Evolutionary conservation across 306 rosid species (phyloP), one percentile per base, ranked within the genome.

Genomic region (Cicer pinnatifidum): DNA sequence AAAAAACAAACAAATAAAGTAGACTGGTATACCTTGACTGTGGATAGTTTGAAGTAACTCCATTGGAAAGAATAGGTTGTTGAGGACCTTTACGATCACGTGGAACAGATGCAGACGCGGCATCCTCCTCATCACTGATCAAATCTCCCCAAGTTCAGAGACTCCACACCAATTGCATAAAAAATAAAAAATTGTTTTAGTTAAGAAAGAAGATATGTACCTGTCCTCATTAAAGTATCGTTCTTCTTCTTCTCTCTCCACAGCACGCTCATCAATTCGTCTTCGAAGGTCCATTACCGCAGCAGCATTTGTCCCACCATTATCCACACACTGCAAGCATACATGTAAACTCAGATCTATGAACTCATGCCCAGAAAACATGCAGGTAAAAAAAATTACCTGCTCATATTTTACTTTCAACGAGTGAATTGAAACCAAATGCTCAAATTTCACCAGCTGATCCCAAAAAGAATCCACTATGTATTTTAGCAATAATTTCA

Each of bases 191-290:
- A 35, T n/a, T 38, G 33, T 43, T 40, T 54, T 19, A 75, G 12
- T 47, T 5, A 39, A 37, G 63, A 72, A 13, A 59, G 53, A 48
- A 39, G 52, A 73, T 43, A 46, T 64, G 35, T 82, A 93, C 98
- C 96, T 91, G 80, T 93, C 97, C 84, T 86, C 94, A 40, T 91
- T 93, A 60, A 93, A 93, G 83, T 93, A 91, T 13, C 92, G 96
- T 44, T 93, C 98, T 79, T 91, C 98, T 79, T 91, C 98, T 80
- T 93, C 97, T 79, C 85, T 91, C 81, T 91, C 98, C 79, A 89
- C 81, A 78, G 90, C 94, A 59, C 96, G 96, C 82, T 93, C 97
- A 85, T 93, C 98, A 58, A 53, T 82, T 77, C 90, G 79, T 80
- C 87, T 91, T 83, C 94, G 84, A 64, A 89, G 83, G 64, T 89